These are phyloP conservation scores for Holtermanniella nyarrowii DNA, from an alignment of 768 basidiomycete species.

Conservation along the genomic window DNA sequence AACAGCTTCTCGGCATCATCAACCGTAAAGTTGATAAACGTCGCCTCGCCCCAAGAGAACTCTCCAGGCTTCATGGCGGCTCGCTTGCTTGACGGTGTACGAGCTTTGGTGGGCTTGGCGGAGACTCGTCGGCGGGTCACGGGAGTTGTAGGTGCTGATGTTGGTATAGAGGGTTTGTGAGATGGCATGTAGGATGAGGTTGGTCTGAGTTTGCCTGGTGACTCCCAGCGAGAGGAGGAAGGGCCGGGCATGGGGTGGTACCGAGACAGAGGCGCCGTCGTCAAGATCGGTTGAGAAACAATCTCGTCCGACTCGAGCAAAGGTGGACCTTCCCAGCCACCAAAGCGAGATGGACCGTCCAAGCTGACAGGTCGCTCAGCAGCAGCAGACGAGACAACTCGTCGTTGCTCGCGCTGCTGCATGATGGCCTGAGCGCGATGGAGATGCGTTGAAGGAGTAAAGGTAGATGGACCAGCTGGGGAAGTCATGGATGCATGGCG, in stretches of 20 bases:
- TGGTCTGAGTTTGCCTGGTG: conserved; percentile 9
- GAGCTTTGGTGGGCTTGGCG: conserved; percentile 6
- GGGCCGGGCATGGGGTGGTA: conserved; percentile 30
- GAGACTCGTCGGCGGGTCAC: not conserved
- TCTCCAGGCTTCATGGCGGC: conserved; percentile 7
- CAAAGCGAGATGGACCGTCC: conserved; percentile 16
- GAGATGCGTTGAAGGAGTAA: conserved; percentile 15
- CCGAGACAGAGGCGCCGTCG: conserved; percentile 19
- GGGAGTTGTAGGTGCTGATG: conserved; percentile 1
- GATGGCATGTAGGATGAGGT: conserved; percentile 7
- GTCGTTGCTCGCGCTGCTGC: conserved; percentile 18
- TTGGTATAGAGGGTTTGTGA: conserved; percentile 7
- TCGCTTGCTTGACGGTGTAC: conserved; percentile 20
- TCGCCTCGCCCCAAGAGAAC: conserved; percentile 29
- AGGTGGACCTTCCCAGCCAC: conserved; percentile 26
- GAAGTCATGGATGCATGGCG: conserved; percentile 1
- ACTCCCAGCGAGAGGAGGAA: conserved; percentile 24
- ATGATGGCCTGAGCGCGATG: conserved; percentile 25
- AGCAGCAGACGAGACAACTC: conserved; percentile 22
- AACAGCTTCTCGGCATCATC: conserved; percentile 38
- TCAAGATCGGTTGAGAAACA: conserved; percentile 11
- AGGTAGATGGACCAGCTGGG: not conserved
- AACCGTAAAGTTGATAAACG: conserved; percentile 41
- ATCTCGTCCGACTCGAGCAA: conserved; percentile 7
- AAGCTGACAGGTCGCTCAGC: conserved; percentile 18